Conservation (phyloP, 2,329 filamentous ascomycete genomes). For the Fusarium staphyleae region DNA sequence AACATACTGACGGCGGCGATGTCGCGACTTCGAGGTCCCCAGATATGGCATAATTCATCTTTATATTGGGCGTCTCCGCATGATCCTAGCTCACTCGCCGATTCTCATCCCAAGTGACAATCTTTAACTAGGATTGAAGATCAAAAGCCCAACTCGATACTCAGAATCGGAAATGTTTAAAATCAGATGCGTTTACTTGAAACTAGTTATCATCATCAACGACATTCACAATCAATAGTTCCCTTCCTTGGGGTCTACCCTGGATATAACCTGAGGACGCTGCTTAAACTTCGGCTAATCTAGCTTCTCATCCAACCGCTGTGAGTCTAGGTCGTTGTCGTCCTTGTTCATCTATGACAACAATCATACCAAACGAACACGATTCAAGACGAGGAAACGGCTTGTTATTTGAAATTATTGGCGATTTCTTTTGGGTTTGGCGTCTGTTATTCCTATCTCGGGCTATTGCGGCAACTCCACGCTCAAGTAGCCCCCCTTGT, state of each 20-base stretch:
- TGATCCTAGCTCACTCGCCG: too few relatives aligned
- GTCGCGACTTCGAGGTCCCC: too few relatives aligned
- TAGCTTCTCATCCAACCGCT: background rate
- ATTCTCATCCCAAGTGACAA: too few relatives aligned
- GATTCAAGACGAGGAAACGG: background rate
- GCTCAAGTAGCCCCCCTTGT: background rate
- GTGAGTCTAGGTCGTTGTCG: background rate
- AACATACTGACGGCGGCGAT: too few relatives aligned
- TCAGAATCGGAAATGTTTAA: too few relatives aligned
- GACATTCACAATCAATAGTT: too few relatives aligned
- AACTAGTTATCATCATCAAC: too few relatives aligned
- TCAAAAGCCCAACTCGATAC: too few relatives aligned
- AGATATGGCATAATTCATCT: too few relatives aligned
- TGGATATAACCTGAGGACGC: background rate
- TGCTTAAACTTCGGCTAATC: constrained; percentile 22
- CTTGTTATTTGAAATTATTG: background rate
- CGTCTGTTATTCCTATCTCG: background rate
- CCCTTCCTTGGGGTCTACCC: background rate
- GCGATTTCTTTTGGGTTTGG: background rate
- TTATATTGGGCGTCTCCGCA: too few relatives aligned
- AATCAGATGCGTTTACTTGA: too few relatives aligned
- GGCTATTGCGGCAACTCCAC: background rate
- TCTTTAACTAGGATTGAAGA: too few relatives aligned
- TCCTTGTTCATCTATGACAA: constrained; percentile 2
- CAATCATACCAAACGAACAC: background rate